These are phyloP conservation scores for Coniophora puteana DNA, from an alignment of 1,284 basidiomycete species.

Conservation along the genomic window DNA sequence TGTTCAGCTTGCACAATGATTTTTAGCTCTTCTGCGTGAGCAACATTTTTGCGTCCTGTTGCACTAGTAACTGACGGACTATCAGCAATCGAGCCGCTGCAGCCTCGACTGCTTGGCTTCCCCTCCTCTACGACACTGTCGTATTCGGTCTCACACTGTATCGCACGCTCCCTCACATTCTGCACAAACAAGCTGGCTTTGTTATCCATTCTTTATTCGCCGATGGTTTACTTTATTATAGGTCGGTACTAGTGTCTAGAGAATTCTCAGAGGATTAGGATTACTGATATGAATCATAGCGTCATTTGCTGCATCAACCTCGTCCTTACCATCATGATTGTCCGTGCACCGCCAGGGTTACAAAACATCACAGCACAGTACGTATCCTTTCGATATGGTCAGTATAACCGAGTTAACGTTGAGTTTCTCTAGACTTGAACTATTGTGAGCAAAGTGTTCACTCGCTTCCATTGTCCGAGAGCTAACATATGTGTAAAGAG, in stretches of 20 bases:
- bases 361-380: conserved; percentile 45
- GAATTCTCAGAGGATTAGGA: neutral
- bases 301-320: conserved; percentile 42
- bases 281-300: conserved; percentile 20
- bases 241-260: conserved; percentile 20
- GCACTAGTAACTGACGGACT: too few relatives aligned
- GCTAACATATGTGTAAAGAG: conserved; percentile 11
- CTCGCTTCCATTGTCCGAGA: conserved; percentile 2
- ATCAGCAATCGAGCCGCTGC: conserved; percentile 26
- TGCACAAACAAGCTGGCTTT: conserved; percentile 22
- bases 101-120: conserved; percentile 43
- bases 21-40: conserved; percentile 19
- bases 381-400: conserved; percentile 14
- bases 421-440: conserved; percentile 31
- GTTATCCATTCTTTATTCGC: conserved; percentile 32
- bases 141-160: conserved; percentile 35
- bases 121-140: conserved; percentile 41
- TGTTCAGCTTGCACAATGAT: conserved; percentile 39
- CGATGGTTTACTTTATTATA: conserved; percentile 45
- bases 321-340: conserved; percentile 43
- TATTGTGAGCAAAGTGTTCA: conserved; percentile 33
- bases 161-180: conserved; percentile 28
- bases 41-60: conserved; percentile 2
- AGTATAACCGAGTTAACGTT: neutral
- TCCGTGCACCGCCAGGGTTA: conserved; percentile 30